Evolutionary conservation across 495 filamentous ascomycete genomes (phyloP), one percentile per base, ranked within the genome.

Genomic region (Penicillium chermesinum): DNA sequence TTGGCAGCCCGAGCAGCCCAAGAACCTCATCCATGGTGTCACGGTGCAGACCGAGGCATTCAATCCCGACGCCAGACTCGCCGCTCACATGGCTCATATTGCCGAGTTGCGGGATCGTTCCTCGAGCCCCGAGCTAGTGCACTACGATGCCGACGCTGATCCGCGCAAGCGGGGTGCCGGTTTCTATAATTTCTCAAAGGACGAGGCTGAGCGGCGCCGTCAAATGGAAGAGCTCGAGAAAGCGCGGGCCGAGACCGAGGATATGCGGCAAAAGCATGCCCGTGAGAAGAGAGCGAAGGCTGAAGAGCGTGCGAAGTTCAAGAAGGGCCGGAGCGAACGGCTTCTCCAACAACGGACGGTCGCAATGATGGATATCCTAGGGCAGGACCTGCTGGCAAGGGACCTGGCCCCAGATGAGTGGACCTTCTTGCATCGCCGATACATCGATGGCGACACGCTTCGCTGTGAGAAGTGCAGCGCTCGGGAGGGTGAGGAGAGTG

Each of bases 141-240:
- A 97, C 63, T 98, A 96, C 66, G 84, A 96, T 67, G 88, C 88
- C 0, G 78, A 73, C 48, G 72, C 69, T 44, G 93, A 97, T 75
- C 82, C 93, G 22, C 72, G 93, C 41, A 87, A 81, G 33, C 91
- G 91, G 59, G 94, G 93, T 0, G 85, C 86, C 6, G 94, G 89
- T 0, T 98, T 96, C 62, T 96, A 90, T 63, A 76, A 77, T 25
- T 97, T 98, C 60, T 86, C 82, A 19, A 74, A 67, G 51, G 84
- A 95, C 63, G 80, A 79, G 58, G 80, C 69, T 42, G 69, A 69
- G 45, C 70, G 93, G 44, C 66, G 67, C 52, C 61, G 62, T 63
- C 85, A 97, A 77, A 95, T 97, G 89, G 75, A 77, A 63, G 77
- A 73, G 39, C 62, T 98, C 49, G 75, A 77, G 55, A 64, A 54